phyloP scores from a whole-genome alignment of 2,329 filamentous ascomycete species.

The Xylaria sp. region DNA sequence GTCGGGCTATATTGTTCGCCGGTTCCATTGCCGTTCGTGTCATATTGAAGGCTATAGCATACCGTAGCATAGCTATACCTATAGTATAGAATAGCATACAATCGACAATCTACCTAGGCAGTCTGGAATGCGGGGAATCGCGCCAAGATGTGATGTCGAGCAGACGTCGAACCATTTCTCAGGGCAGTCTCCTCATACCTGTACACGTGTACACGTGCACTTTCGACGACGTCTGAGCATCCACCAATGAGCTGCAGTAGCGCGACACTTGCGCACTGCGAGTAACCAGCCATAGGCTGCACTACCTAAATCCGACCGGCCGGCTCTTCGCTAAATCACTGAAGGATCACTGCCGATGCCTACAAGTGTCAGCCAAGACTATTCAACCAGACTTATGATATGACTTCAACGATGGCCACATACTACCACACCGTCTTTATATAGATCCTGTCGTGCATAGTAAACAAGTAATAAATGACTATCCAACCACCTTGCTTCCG shows the following conservation, averaged over 20 bases:
- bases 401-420: slow-evolving; percentile 14
- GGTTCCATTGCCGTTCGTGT: slow-evolving; percentile 12
- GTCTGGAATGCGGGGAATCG: slow-evolving; percentile 28
- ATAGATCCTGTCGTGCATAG: not conserved
- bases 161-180: slow-evolving; percentile 12
- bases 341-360: slow-evolving; percentile 2
- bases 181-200: slow-evolving; percentile 6
- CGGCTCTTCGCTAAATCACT: slow-evolving; percentile 26
- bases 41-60: not conserved
- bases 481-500: slow-evolving; percentile 8
- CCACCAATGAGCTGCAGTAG: slow-evolving; percentile 10
- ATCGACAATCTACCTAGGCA: slow-evolving; percentile 15
- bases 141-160: slow-evolving; percentile 21
- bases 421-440: slow-evolving; percentile 14
- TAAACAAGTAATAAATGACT: slow-evolving; percentile 17
- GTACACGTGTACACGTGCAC: slow-evolving; percentile 9
- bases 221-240: slow-evolving; percentile 19
- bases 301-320: slow-evolving; percentile 18
- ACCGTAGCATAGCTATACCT: not conserved
- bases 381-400: slow-evolving; percentile 17
- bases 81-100: not conserved
- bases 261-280: slow-evolving; percentile 14
- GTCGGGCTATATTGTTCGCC: slow-evolving; percentile 17
- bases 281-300: not conserved
- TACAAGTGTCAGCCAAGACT: not conserved